phyloP scores from a whole-genome alignment of 768 basidiomycete genomes.

The Mycena vulgaris region DNA sequence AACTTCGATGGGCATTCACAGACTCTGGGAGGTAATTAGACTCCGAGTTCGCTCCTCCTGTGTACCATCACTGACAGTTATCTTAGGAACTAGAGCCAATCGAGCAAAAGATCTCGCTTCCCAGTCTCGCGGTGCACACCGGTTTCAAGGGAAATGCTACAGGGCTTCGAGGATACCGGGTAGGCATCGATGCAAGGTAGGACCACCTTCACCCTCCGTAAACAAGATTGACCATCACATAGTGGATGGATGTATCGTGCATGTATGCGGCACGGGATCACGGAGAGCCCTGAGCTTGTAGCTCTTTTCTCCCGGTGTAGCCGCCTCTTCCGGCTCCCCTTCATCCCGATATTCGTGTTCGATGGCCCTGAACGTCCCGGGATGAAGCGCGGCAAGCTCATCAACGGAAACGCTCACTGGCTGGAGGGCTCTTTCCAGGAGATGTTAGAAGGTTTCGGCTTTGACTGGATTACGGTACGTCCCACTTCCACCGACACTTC shows the following conservation, averaged over 20 bases:
- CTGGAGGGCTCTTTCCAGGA: constrained; percentile 43
- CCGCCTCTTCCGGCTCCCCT: constrained; percentile 53
- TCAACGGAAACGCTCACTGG: constrained; percentile 45
- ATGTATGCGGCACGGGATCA: constrained; percentile 51
- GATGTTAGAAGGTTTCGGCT: constrained; percentile 63
- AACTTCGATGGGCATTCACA: constrained; percentile 6
- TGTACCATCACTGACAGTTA: not conserved
- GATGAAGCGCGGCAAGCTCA: constrained; percentile 54
- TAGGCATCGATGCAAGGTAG: constrained; percentile 58
- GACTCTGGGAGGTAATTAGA: constrained; percentile 3
- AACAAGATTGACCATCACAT: not conserved
- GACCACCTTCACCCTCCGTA: not conserved
- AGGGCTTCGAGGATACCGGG: constrained; percentile 48
- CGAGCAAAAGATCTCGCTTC: constrained; percentile 50
- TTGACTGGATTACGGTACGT: constrained; percentile 48
- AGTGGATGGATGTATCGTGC: constrained; percentile 33
- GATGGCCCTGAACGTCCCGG: constrained; percentile 61
- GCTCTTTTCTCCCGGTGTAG: constrained; percentile 60
- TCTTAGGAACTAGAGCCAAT: constrained; percentile 52
- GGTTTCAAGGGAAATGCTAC: constrained; percentile 51
- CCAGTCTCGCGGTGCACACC: constrained; percentile 49
- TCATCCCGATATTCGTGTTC: constrained; percentile 64
- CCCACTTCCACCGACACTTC: not conserved
- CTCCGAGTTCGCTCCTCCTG: too few relatives aligned
- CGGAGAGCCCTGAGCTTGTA: constrained; percentile 59